phyloP scores from a whole-genome alignment of 148 eudicot genomes.

The Nepenthes gracilis region DNA sequence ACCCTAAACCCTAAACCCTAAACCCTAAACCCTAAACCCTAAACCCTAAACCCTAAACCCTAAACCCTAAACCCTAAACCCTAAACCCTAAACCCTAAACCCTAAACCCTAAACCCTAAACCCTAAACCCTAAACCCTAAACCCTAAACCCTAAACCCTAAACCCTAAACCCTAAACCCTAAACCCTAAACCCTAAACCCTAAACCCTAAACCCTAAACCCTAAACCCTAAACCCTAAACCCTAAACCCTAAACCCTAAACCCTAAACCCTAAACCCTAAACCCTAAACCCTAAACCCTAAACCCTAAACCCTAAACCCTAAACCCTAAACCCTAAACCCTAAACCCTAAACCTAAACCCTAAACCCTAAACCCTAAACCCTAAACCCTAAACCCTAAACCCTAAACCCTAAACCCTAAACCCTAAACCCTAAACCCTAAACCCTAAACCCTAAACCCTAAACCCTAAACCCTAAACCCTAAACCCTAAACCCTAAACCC shows the following conservation, averaged over 20 bases:
- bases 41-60: conserved; percentile 18
- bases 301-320: conserved; percentile 15
- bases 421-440: conserved; percentile 12
- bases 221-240: conserved; percentile 10
- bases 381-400: conserved; percentile 17
- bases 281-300: conserved; percentile 10
- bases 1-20: conserved; percentile 15
- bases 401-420: conserved; percentile 16
- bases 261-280: conserved; percentile 13
- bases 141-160: conserved; percentile 18
- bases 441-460: conserved; percentile 7
- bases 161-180: conserved; percentile 15
- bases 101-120: conserved; percentile 11
- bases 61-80: conserved; percentile 14
- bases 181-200: conserved; percentile 22
- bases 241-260: not conserved
- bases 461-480: conserved; percentile 9
- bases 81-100: conserved; percentile 11
- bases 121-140: conserved; percentile 14
- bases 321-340: conserved; percentile 15
- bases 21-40: conserved; percentile 16
- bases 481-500: conserved; percentile 13
- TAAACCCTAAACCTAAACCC: conserved; percentile 18
- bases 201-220: conserved; percentile 16
- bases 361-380: conserved; percentile 13